These are phyloP conservation scores for Fusarium armeniacum DNA, from an alignment of 2,329 filamentous ascomycete genomes.

Conservation along the genomic window DNA sequence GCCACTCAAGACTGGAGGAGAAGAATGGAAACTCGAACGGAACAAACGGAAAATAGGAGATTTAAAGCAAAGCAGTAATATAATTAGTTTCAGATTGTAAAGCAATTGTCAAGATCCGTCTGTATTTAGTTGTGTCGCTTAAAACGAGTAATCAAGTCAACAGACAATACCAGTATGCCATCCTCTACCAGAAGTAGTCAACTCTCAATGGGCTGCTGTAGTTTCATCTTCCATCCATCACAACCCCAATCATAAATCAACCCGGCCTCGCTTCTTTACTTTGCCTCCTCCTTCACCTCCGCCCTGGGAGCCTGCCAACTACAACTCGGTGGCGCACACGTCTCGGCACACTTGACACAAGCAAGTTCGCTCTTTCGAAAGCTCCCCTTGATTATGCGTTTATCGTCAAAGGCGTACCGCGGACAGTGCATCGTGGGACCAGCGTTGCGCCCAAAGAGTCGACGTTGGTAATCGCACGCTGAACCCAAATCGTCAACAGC, in stretches of 20 bases:
- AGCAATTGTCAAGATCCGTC: background rate
- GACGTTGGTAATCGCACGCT: conserved; percentile 49
- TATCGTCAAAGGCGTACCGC: conserved; percentile 48
- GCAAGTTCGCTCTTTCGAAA: conserved; percentile 47
- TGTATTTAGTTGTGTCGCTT: background rate
- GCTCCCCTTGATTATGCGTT: conserved; percentile 47
- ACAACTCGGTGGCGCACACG: conserved; percentile 48
- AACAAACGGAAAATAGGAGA: conserved; percentile 2
- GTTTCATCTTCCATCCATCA: background rate
- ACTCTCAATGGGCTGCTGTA: background rate
- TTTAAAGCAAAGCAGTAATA: background rate
- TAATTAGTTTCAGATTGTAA: background rate
- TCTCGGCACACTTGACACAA: conserved; percentile 49
- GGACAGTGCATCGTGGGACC: conserved; percentile 45
- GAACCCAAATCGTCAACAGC: conserved; percentile 49
- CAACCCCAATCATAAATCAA: background rate
- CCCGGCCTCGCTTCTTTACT: background rate
- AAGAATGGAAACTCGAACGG: conserved; percentile 7
- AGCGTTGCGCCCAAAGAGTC: conserved; percentile 45
- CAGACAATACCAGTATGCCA: no score
- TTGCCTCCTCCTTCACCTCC: conserved; percentile 18
- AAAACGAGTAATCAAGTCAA: background rate
- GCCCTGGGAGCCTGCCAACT: conserved; percentile 47
- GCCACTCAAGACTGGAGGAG: conserved; percentile 4
- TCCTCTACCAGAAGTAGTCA: no score